phyloP scores from a whole-genome alignment of 768 basidiomycete species.

The Xerocomellus intermedius region DNA sequence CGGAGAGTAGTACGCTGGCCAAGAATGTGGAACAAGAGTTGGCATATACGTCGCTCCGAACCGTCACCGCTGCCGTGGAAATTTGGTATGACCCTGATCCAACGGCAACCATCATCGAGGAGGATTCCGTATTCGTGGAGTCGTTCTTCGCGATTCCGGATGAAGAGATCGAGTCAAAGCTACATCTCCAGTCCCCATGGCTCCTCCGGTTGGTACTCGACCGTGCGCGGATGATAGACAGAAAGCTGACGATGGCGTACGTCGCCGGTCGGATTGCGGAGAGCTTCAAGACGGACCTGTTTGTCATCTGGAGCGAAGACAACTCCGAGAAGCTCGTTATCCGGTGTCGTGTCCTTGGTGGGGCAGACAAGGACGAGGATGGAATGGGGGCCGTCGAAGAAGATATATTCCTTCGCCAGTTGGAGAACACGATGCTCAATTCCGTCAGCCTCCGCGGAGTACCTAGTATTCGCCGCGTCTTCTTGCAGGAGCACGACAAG shows the following conservation, averaged over 20 bases:
- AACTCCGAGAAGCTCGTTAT: constrained; percentile 97
- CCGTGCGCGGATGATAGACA: constrained; percentile 96
- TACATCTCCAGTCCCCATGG: constrained; percentile 95
- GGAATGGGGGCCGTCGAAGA: constrained; percentile 76
- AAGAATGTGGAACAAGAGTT: constrained; percentile 93
- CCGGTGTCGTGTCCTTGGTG: constrained; percentile 89
- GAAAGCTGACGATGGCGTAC: constrained; percentile 92
- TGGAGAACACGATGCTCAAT: constrained; percentile 96
- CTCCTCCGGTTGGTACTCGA: constrained; percentile 95
- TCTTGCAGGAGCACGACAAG: constrained; percentile 87
- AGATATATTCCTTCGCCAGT: constrained; percentile 92
- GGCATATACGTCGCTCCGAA: constrained; percentile 89
- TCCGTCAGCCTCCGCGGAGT: constrained; percentile 95
- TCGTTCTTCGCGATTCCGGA: constrained; percentile 99
- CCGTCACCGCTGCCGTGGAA: constrained; percentile 92
- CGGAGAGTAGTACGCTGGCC: constrained; percentile 58
- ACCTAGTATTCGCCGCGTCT: constrained; percentile 85
- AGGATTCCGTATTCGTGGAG: constrained; percentile 93
- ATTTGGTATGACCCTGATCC: constrained; percentile 98
- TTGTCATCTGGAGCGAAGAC: constrained; percentile 99
- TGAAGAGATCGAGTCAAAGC: constrained; percentile 88
- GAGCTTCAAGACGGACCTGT: constrained; percentile 92
- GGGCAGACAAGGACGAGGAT: constrained; percentile 83
- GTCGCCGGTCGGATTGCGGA: constrained; percentile 92
- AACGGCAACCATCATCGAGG: constrained; percentile 90